These are phyloP conservation scores for Cryphonectria parasitica DNA, from an alignment of 2,329 filamentous ascomycete genomes.

Conservation along the genomic window DNA sequence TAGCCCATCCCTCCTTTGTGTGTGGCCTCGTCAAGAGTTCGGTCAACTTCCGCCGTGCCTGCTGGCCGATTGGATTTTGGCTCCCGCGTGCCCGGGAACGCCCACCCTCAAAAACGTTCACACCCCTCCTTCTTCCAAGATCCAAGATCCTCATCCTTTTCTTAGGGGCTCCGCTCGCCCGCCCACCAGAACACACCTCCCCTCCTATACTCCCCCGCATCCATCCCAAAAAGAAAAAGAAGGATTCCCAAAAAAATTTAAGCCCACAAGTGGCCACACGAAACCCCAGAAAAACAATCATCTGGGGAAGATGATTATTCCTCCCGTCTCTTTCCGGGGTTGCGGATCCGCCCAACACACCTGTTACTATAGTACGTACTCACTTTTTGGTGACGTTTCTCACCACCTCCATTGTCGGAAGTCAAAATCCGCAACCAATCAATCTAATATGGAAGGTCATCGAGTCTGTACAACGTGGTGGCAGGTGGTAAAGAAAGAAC, in stretches of 20 bases:
- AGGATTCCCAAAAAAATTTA: background rate
- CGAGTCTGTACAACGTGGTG: background rate
- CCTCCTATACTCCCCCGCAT: background rate
- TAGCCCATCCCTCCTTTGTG: background rate
- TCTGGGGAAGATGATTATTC: constrained; percentile 17
- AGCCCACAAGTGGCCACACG: background rate
- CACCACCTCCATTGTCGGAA: no score
- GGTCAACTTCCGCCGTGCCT: constrained; percentile 4
- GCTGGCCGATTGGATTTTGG: background rate
- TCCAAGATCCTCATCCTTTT: background rate
- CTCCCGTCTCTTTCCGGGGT: constrained; percentile 18
- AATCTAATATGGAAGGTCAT: no score
- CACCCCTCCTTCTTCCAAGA: background rate
- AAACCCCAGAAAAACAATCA: background rate
- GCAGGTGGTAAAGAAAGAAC: background rate
- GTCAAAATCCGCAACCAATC: no score
- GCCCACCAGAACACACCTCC: background rate
- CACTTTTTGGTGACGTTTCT: background rate
- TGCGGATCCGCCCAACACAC: constrained; percentile 7
- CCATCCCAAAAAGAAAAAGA: background rate
- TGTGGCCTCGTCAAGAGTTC: background rate
- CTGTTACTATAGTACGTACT: background rate
- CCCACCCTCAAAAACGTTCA: background rate
- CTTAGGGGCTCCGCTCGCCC: constrained; percentile 9
- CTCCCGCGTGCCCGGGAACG: background rate